Evolutionary conservation across 1,139 yeast species (phyloP).

Genomic region (Debaryomyces coudertii): DNA sequence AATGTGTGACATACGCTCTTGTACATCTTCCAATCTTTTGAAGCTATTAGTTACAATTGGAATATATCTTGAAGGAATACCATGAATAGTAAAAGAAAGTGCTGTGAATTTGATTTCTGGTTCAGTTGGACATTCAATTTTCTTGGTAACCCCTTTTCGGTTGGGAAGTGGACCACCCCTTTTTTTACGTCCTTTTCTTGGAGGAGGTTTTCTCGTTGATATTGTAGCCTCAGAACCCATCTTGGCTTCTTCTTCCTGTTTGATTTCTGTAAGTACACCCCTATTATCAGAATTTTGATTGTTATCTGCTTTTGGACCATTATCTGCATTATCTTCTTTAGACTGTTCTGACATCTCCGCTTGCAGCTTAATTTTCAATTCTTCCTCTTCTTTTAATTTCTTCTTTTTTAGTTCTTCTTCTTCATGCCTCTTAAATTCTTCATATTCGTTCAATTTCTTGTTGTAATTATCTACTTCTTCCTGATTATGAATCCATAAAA

Average conservation of each 20-base stretch:
- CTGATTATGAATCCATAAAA: constrained; percentile 60
- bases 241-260: constrained; percentile 12
- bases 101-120: constrained; percentile 58
- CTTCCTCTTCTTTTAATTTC: constrained; percentile 22
- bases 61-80: constrained; percentile 66
- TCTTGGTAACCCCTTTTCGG: constrained; percentile 25
- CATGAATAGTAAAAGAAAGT: constrained; percentile 62
- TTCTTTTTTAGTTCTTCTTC: constrained; percentile 29
- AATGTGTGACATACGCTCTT: constrained; percentile 61
- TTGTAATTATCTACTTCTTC: constrained; percentile 54
- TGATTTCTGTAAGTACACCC: constrained; percentile 19
- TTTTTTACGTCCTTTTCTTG: constrained; percentile 25
- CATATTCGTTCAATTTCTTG: constrained; percentile 33
- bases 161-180: constrained; percentile 23
- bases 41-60: constrained; percentile 76
- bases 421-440: constrained; percentile 28
- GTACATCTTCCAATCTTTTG: constrained; percentile 57
- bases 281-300: constrained; percentile 20
- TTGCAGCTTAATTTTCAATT: constrained; percentile 16
- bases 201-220: constrained; percentile 24
- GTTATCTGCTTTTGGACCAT: constrained; percentile 10
- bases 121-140: constrained; percentile 35
- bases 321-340: constrained; percentile 15
- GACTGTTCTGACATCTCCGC: constrained; percentile 14
- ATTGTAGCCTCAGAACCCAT: constrained; percentile 13